phyloP scores from a whole-genome alignment of 2,329 filamentous ascomycete species.

The Microsporum canis region DNA sequence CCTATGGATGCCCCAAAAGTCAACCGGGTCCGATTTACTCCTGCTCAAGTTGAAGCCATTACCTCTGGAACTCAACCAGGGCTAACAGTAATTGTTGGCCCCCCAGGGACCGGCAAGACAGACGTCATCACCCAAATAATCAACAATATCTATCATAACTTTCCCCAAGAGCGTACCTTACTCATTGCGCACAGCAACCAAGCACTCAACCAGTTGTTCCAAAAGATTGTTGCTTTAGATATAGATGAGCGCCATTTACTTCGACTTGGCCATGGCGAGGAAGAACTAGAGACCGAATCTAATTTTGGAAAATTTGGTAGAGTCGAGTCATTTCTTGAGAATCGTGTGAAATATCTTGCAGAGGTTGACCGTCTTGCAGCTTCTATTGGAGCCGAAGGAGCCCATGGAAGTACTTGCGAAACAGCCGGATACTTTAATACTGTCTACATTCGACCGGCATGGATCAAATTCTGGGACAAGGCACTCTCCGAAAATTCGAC shows the following conservation, averaged over 20 bases:
- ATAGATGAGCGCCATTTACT: slow-evolving; percentile 92
- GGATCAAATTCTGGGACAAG: slow-evolving; percentile 69
- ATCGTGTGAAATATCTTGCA: slow-evolving; percentile 61
- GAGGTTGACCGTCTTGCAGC: slow-evolving; percentile 79
- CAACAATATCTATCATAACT: slow-evolving; percentile 98
- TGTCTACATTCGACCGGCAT: slow-evolving; percentile 79
- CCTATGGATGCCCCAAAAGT: slow-evolving; percentile 69
- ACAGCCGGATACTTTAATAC: slow-evolving; percentile 94
- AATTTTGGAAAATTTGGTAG: slow-evolving; percentile 91
- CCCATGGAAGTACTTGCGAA: slow-evolving; percentile 92
- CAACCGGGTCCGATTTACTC: slow-evolving; percentile 79
- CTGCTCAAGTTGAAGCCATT: slow-evolving; percentile 83
- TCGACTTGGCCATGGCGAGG: slow-evolving; percentile 86
- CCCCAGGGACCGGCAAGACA: slow-evolving; percentile 96
- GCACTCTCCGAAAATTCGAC: slow-evolving; percentile 47
- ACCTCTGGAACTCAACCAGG: slow-evolving; percentile 89
- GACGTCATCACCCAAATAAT: slow-evolving; percentile 98
- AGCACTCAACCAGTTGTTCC: slow-evolving; percentile 91
- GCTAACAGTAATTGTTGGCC: slow-evolving; percentile 84
- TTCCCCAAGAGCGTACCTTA: slow-evolving; percentile 80
- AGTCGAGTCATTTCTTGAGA: slow-evolving; percentile 89
- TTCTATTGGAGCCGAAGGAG: slow-evolving; percentile 76
- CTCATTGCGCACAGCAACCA: slow-evolving; percentile 96
- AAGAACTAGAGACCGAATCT: slow-evolving; percentile 73
- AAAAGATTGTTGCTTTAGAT: slow-evolving; percentile 91